Evolutionary conservation across 1,139 yeast species (phyloP), one percentile per base, ranked within the genome.

Genomic region (Suhomyces guaymorum): DNA sequence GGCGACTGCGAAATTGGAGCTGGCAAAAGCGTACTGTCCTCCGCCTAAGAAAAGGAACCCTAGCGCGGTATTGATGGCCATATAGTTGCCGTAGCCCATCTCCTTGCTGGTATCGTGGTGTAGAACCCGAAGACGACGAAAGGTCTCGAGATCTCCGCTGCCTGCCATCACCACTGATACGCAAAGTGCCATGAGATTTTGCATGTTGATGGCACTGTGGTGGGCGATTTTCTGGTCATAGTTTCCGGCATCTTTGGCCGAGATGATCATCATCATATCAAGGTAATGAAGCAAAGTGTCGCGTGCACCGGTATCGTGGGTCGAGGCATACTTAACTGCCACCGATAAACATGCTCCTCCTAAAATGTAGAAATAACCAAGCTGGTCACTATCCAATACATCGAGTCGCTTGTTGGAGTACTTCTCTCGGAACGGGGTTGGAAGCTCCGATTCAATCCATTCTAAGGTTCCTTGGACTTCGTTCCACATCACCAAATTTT

Each of bases 31-130:
- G 60, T 80, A 88, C 55, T 88, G 96, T 0, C 97, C 97, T 4
- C 96, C 95, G 0, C 97, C 96, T 27, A 92, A 61, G 52, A 92
- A 90, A 37, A 92, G 63, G 47, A 90, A 80, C 1, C 99, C 99
- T 30, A 92, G 61, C 0, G 96, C 87, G 67, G 87, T 75, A 50
- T 85, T 88, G 2, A 82, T 71, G 0, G 94, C 89, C 80, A 87
- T 78, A 53, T 76, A 86, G 42, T 79, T 76, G 0, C 96, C 95
- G 56, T 75, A 88, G 3, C 70, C 69, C 36, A 69, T 61, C 12
- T 66, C 67, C 22, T 63, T 65, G 26, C 63, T 68, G 0, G 78
- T 72, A 17, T 73, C 73, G 15, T 78, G 82, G 54, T 87, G 88
- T 23, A 88, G 59, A 15, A 75, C 73, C 42, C 96, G 71, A 27